Conservation (phyloP, 2,329 filamentous ascomycete genomes). For the Diplodia intermedia region DNA sequence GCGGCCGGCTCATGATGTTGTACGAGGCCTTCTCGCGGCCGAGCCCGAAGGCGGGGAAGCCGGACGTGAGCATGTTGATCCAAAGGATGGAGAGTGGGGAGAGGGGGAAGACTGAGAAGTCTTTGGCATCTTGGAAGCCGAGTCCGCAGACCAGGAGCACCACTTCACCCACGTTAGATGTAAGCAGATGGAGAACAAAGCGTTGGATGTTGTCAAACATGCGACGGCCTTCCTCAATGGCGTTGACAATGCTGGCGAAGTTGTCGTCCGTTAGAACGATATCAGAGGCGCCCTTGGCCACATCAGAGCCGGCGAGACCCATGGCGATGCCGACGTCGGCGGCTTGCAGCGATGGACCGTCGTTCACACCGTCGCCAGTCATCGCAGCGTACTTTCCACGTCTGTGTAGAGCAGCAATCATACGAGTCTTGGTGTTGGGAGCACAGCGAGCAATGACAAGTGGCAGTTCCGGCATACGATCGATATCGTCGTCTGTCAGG, state of each 20-base stretch:
- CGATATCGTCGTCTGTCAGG: conserved; percentile 34
- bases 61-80: conserved; percentile 50
- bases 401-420: conserved; percentile 46
- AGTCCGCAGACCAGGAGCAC: conserved; percentile 46
- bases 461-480: conserved; percentile 33
- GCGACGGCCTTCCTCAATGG: conserved; percentile 54
- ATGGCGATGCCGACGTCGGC: conserved; percentile 57
- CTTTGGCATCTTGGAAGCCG: conserved; percentile 43
- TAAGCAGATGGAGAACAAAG: conserved; percentile 45
- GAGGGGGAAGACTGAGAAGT: conserved; percentile 47
- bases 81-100: conserved; percentile 48
- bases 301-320: conserved; percentile 54
- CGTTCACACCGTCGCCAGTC: conserved; percentile 56
- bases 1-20: conserved; percentile 44
- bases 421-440: conserved; percentile 35
- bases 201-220: conserved; percentile 58
- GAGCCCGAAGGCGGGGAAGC: conserved; percentile 46
- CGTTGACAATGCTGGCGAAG: conserved; percentile 55
- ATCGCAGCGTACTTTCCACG: conserved; percentile 52
- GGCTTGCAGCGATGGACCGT: conserved; percentile 54
- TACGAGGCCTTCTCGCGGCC: conserved; percentile 46
- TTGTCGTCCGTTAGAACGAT: conserved; percentile 56
- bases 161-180: conserved; percentile 46
- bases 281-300: conserved; percentile 52
- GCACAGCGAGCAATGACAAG: conserved; percentile 36